Base-by-base conservation (phyloP, 2,329 filamentous ascomycete species). In the Dothistroma pini region DNA sequence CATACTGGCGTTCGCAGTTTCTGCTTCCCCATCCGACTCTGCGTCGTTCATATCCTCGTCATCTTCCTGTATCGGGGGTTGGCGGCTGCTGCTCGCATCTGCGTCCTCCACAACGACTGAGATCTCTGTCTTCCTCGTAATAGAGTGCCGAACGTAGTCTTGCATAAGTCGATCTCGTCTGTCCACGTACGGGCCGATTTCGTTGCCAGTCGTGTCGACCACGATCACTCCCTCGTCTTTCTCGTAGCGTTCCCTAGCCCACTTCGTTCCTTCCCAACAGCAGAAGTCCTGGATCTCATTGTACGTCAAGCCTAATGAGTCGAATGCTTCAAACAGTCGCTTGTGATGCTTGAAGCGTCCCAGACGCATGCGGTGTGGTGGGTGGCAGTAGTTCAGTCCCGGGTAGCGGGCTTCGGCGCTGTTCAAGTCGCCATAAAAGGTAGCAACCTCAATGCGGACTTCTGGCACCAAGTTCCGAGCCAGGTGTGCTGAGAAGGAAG, bases 351-450 rank as follows among this genome's bases (percentile, higher is more conserved):
- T 84, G 80, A 89, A 93, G 62, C 89, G 87, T 68, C 86, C 84
- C 9, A 93, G 84, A n/a, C 90, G 88, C 74, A 89, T 86, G 66
- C 89, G 87, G 75, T 93, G 89, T 8, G 87, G 88, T 25, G 77
- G 79, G 71, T 90, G 81, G 62, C 83, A 86, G 79, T 93, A 93
- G 79, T 93, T 89, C 59, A 93, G 84, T 32, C 89, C 89, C 0
- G 89, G 89, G 67, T 93, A 93, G 69, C 90, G 90, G 66, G 89
- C 89, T 78, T 93, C 89, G 67, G 88, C 85, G 29, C 88, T 91
- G 71, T 90, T 87, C 66, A 93, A 84, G 71, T 90, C 87, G 67
- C 89, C 89, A 75, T 91, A 93, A 77, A 90, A 93, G 56, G 86
- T 84, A 66, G 88, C 84, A 1, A 90, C 90, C 75, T 93, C 89